phyloP scores from a whole-genome alignment of 805 yeast genomes.

The Saturnispora quitensis region DNA sequence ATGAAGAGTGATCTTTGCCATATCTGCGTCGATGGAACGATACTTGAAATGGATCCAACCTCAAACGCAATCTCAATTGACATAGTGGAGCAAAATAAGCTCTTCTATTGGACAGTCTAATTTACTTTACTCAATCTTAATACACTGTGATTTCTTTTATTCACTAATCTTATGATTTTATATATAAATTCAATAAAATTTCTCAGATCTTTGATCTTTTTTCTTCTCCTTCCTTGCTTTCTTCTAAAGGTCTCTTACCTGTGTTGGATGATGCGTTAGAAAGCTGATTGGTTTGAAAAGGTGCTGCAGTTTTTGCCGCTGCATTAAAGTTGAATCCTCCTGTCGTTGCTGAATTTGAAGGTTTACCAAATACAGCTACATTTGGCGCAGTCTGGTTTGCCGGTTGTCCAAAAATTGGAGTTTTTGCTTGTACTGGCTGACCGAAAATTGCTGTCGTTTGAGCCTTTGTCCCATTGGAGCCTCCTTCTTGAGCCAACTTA shows the following conservation, averaged over 20 bases:
- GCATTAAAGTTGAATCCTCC: conserved; percentile 5
- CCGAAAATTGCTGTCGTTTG: neutral
- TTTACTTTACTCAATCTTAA: neutral
- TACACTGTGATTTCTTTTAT: neutral
- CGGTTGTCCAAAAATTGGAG: neutral
- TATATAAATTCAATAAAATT: conserved; percentile 1
- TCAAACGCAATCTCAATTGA: neutral
- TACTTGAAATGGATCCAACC: conserved; percentile 20
- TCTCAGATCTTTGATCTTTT: conserved; percentile 14
- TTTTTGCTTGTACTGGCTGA: neutral
- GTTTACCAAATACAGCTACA: neutral
- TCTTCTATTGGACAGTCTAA: conserved; percentile 1
- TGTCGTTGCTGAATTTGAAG: neutral
- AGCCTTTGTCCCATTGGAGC: neutral
- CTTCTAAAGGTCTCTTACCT: conserved; percentile 19
- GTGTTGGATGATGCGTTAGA: conserved; percentile 4
- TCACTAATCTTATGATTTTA: neutral
- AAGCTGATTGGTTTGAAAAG: neutral
- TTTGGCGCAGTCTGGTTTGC: neutral
- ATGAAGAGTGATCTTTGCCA: conserved; percentile 29
- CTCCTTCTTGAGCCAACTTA: neutral
- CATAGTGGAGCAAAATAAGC: conserved; percentile 2
- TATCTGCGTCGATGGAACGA: conserved; percentile 63
- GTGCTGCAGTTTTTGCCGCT: neutral
- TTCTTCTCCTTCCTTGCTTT: conserved; percentile 15